Evolutionary conservation across 169 alveolate genomes (phyloP).

Genomic region (Blepharisma undulans): DNA sequence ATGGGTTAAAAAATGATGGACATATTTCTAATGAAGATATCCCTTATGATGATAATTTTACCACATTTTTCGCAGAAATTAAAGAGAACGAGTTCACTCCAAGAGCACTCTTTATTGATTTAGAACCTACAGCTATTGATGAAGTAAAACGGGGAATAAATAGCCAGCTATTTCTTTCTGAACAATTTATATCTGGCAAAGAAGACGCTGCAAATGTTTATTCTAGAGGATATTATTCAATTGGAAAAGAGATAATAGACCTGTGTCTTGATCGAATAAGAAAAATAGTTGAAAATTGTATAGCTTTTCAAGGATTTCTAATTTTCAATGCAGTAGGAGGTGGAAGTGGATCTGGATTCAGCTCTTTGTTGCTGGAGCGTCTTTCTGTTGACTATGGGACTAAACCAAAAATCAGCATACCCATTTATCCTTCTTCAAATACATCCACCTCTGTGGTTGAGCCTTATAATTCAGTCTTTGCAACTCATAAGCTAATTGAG

Average conservation of each 20-base stretch:
- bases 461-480: slow-evolving; percentile 98
- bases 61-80: slow-evolving; percentile 97
- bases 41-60: slow-evolving; percentile 95
- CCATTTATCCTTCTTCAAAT: slow-evolving; percentile 98
- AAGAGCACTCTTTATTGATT: slow-evolving; percentile 95
- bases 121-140: slow-evolving; percentile 98
- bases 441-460: slow-evolving; percentile 98
- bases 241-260: slow-evolving; percentile 97
- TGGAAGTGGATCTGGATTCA: slow-evolving; percentile 99
- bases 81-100: slow-evolving; percentile 96
- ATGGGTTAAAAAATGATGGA: slow-evolving; percentile 98
- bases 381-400: slow-evolving; percentile 97
- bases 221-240: slow-evolving; percentile 98
- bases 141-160: slow-evolving; percentile 99
- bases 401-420: slow-evolving; percentile 94
- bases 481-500: slow-evolving; percentile 97
- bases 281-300: slow-evolving; percentile 98
- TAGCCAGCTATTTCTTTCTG: slow-evolving; percentile 97
- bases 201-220: slow-evolving; percentile 99
- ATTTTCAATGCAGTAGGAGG: slow-evolving; percentile 99
- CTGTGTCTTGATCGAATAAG: slow-evolving; percentile 96
- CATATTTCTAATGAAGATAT: slow-evolving; percentile 95
- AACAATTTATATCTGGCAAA: slow-evolving; percentile 97
- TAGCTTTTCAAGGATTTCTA: slow-evolving; percentile 97
- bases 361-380: slow-evolving; percentile 96